A percentile compares a stretch with the other conserved stretches of the same genome.
These are phyloP conservation scores for Primulina tabacum DNA, from an alignment of 257 asterid genomes.

Conservation along the genomic window DNA sequence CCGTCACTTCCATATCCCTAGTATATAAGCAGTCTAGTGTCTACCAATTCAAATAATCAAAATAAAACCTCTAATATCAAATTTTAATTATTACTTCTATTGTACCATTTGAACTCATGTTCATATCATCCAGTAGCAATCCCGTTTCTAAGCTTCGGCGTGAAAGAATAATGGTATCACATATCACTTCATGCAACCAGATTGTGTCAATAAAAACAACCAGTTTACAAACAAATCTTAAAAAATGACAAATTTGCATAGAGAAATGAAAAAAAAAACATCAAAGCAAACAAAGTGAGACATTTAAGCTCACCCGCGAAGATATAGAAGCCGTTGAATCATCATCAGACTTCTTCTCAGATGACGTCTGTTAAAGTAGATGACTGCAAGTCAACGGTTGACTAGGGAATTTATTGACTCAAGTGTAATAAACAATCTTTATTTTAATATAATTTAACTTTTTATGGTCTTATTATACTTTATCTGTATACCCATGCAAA, in stretches of 20 bases:
- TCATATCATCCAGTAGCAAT: background rate
- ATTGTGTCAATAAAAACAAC: background rate
- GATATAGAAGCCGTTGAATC: slow-evolving; percentile 47
- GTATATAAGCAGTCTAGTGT: background rate
- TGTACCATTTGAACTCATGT: background rate
- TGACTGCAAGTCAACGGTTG: too few species aligned
- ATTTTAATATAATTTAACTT: too few species aligned
- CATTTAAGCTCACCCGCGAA: slow-evolving; percentile 40
- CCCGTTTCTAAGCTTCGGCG: background rate
- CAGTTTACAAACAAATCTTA: background rate
- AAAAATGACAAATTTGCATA: slow-evolving; percentile 5
- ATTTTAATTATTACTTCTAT: background rate
- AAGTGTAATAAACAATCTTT: too few species aligned
- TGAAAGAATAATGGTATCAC: background rate
- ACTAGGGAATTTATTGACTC: too few species aligned
- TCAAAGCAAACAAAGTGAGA: background rate
- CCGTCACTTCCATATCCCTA: background rate
- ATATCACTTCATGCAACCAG: background rate
- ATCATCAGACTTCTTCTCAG: slow-evolving; percentile 36
- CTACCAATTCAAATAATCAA: too few species aligned
- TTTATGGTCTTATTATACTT: too few species aligned
- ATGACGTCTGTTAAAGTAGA: too few species aligned
- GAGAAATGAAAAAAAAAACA: background rate
- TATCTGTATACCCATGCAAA: too few species aligned
- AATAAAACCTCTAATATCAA: background rate